Conservation (phyloP, 2,329 filamentous ascomycete genomes). For the Clarireedia sp. region DNA sequence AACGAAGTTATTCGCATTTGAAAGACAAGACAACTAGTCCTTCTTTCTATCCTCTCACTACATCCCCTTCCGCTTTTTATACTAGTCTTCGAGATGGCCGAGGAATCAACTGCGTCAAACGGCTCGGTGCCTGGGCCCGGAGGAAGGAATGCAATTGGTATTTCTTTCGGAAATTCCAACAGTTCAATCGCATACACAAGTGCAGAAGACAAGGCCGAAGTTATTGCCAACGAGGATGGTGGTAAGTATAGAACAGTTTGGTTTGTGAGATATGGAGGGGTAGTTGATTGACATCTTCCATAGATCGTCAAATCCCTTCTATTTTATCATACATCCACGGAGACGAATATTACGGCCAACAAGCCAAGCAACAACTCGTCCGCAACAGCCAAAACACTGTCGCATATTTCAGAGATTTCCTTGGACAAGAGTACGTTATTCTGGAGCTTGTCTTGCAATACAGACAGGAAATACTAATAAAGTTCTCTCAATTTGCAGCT, state of each 20-base stretch:
- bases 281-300: slow-evolving; percentile 14
- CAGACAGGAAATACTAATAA: slow-evolving; percentile 10
- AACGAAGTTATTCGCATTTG: neutral
- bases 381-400: slow-evolving; percentile 91
- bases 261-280: neutral
- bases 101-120: slow-evolving; percentile 19
- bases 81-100: slow-evolving; percentile 20
- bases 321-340: slow-evolving; percentile 91
- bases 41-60: neutral
- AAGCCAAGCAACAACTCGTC: slow-evolving; percentile 89
- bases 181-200: slow-evolving; percentile 95
- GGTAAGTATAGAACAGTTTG: slow-evolving; percentile 44
- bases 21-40: slow-evolving; percentile 3
- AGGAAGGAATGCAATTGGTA: slow-evolving; percentile 73
- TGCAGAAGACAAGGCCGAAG: slow-evolving; percentile 87
- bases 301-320: slow-evolving; percentile 94
- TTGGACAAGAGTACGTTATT: slow-evolving; percentile 74
- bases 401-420: slow-evolving; percentile 90
- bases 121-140: slow-evolving; percentile 37
- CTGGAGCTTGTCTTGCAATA: neutral
- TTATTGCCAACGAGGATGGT: slow-evolving; percentile 98
- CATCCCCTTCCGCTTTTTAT: neutral
- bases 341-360: slow-evolving; percentile 92
- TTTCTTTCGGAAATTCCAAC: slow-evolving; percentile 97
- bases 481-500: slow-evolving; percentile 39